phyloP scores from a whole-genome alignment of 352 stramenopile genomes.

The Globisporangium echinulatum region DNA sequence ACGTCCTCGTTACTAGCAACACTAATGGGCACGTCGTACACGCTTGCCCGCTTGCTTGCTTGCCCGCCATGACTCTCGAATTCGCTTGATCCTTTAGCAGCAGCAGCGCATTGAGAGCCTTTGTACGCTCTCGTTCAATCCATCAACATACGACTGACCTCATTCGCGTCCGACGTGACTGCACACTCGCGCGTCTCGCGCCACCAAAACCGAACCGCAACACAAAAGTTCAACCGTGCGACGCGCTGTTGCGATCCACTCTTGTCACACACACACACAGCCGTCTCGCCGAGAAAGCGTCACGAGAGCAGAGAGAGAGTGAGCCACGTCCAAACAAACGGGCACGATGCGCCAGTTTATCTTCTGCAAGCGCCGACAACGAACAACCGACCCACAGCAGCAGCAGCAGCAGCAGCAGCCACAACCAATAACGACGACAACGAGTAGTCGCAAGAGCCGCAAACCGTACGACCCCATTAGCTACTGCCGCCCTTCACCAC shows the following conservation, averaged over 20 bases:
- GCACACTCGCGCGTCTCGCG: too few species aligned
- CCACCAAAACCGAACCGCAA: too few species aligned
- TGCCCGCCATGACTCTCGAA: neutral
- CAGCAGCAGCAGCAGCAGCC: neutral
- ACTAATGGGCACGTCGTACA: neutral
- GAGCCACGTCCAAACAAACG: too few species aligned
- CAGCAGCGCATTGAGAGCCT: neutral
- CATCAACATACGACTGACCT: too few species aligned
- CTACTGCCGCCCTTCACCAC: neutral
- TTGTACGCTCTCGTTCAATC: too few species aligned
- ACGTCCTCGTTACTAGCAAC: too few species aligned
- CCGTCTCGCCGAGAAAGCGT: too few species aligned
- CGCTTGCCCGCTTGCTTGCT: neutral
- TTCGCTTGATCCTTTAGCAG: neutral
- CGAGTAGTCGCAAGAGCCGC: neutral
- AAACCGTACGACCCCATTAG: neutral
- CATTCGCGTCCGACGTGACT: too few species aligned
- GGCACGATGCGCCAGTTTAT: conserved; percentile 14
- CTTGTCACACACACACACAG: neutral
- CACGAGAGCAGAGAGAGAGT: too few species aligned
- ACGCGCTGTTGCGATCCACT: neutral
- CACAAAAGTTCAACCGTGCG: too few species aligned
- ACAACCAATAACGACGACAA: too few species aligned
- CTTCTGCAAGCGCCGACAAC: conserved; percentile 4
- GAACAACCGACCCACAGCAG: neutral